A percentile compares a stretch with the other conserved stretches of the same genome.
Evolutionary conservation across 1,139 yeast species (phyloP).

Genomic region (Petasospora fabianii): DNA sequence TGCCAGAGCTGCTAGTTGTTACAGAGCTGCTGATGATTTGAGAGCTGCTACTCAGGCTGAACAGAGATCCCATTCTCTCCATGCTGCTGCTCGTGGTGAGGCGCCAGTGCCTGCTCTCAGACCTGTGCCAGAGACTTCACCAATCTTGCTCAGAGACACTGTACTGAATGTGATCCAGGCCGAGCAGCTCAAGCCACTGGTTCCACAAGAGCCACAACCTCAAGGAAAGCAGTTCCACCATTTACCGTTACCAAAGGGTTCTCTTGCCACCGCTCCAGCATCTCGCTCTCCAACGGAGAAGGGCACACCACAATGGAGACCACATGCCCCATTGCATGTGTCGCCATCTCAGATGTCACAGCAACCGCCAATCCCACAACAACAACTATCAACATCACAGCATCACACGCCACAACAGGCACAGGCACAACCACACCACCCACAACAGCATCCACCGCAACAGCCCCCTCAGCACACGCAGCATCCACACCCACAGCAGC

Average conservation of each 20-base stretch:
- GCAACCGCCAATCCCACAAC: conserved; percentile 5
- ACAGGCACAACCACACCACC: conserved; percentile 1
- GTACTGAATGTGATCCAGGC: conserved; percentile 26
- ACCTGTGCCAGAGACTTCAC: conserved; percentile 50
- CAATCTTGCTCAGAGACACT: conserved; percentile 43
- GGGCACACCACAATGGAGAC: conserved; percentile 9
- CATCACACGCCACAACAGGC: conserved; percentile 7
- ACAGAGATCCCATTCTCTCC: conserved; percentile 40
- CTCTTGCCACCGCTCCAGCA: conserved; percentile 16
- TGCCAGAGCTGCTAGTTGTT: conserved; percentile 47
- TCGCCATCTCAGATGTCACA: conserved; percentile 5
- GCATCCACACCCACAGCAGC: conserved; percentile 5
- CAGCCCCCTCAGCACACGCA: conserved; percentile 2
- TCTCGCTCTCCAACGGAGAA: conserved; percentile 13
- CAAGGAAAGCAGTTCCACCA: conserved; percentile 25
- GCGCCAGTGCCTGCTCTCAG: conserved; percentile 43
- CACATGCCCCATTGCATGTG: conserved; percentile 6
- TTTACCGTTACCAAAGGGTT: conserved; percentile 24
- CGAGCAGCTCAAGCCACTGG: too few relatives aligned
- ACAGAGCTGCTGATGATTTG: conserved; percentile 44
- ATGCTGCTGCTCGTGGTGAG: conserved; percentile 41
- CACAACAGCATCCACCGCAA: conserved; percentile 6
- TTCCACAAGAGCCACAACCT: conserved; percentile 1
- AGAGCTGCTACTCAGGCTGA: conserved; percentile 41
- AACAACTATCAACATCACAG: conserved; percentile 1